Evolutionary conservation across 805 yeast genomes (phyloP).

Genomic region (Kluyveromyces lactis): DNA sequence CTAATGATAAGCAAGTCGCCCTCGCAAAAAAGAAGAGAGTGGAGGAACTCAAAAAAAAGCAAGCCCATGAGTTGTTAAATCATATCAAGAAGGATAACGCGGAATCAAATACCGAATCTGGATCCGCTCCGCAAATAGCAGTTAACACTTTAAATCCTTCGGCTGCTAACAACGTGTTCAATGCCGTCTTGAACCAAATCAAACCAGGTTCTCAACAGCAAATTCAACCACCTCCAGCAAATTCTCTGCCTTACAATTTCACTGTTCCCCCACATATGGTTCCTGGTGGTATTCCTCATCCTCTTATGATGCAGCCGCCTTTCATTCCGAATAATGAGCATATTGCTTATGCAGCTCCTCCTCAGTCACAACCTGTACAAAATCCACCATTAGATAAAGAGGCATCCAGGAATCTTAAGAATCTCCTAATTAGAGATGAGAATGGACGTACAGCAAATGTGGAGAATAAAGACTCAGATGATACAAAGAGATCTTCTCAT

Average conservation of each 20-base stretch:
- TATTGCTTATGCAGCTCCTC: background rate
- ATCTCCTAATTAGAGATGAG: background rate
- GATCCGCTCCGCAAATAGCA: conserved; percentile 16
- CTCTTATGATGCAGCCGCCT: no score
- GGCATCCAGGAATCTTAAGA: background rate
- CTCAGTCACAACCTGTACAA: conserved; percentile 10
- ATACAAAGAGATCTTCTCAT: background rate
- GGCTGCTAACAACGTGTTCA: conserved; percentile 27
- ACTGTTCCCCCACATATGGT: conserved; percentile 5
- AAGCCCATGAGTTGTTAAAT: conserved; percentile 37
- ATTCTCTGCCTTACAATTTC: conserved; percentile 5
- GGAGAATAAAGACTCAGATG: no score
- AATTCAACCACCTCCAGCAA: conserved; percentile 10
- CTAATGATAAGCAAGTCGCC: conserved; percentile 6
- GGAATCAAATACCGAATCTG: conserved; percentile 1
- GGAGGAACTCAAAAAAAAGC: conserved; percentile 24
- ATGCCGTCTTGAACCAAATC: conserved; percentile 28
- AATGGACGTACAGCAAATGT: no score
- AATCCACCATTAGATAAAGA: background rate
- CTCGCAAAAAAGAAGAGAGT: conserved; percentile 16
- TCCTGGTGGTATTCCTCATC: conserved; percentile 11
- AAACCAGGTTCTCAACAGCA: conserved; percentile 11
- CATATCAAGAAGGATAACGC: conserved; percentile 33
- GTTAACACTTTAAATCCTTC: conserved; percentile 10
- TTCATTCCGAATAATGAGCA: no score